Evolutionary conservation across 1,139 yeast species (phyloP).

Genomic region (Blastobotrys illinoisensis): DNA sequence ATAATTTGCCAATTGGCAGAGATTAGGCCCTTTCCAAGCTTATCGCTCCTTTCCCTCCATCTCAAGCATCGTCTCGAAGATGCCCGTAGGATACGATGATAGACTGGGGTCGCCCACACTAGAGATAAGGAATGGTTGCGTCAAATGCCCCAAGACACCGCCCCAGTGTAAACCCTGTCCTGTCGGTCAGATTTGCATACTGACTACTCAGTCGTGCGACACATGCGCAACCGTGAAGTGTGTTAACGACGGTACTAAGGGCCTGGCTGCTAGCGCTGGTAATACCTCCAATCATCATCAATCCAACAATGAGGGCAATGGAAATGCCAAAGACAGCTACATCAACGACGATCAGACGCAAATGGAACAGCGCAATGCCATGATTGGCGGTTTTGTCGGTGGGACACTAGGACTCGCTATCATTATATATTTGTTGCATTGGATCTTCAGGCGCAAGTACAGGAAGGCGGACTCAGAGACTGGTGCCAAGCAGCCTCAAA

Average conservation of each 20-base stretch:
- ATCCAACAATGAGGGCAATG: not conserved
- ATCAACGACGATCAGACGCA: not conserved
- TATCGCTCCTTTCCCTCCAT: not conserved
- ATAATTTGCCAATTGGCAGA: not conserved
- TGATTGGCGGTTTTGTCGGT: not conserved
- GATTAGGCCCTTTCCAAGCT: not conserved
- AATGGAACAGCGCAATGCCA: not conserved
- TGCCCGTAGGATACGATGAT: not conserved
- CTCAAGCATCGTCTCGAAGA: not conserved
- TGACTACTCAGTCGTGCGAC: constrained; percentile 49
- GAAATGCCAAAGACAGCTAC: not conserved
- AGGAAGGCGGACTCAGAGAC: not conserved
- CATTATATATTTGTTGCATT: not conserved
- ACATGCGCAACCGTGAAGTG: constrained; percentile 42
- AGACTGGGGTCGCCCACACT: not conserved
- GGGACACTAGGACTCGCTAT: not conserved
- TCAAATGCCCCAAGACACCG: constrained; percentile 8
- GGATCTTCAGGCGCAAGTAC: not conserved
- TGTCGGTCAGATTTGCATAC: constrained; percentile 19
- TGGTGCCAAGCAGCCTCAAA: not conserved
- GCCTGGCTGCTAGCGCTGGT: not conserved
- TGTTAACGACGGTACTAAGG: constrained; percentile 7
- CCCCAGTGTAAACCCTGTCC: constrained; percentile 18
- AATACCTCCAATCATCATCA: not conserved
- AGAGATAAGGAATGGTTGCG: constrained; percentile 1